phyloP scores from a whole-genome alignment of 108 stramenopile genomes.

The Skeletonema menzelii region DNA sequence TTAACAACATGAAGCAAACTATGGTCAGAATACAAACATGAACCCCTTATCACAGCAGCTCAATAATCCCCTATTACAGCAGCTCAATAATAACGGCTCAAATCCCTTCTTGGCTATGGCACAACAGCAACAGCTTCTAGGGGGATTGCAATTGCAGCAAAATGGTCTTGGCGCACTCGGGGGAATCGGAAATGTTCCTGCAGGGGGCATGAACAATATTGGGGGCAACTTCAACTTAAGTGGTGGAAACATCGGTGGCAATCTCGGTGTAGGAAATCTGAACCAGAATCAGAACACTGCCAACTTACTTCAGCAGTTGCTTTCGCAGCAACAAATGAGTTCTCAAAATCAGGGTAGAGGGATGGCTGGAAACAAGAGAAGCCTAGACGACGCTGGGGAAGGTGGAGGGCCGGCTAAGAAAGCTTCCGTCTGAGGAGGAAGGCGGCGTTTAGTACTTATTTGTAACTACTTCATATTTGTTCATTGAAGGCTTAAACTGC shows the following conservation, averaged over 20 bases:
- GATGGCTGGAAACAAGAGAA: slow-evolving; percentile 19
- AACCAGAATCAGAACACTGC: slow-evolving; percentile 24
- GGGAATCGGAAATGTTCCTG: slow-evolving; percentile 3
- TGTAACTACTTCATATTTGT: neutral
- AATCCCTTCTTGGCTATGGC: slow-evolving; percentile 30
- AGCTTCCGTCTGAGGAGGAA: neutral
- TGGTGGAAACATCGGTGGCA: slow-evolving; percentile 5
- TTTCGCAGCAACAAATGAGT: slow-evolving; percentile 27
- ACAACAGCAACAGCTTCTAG: slow-evolving; percentile 36
- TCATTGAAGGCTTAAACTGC: neutral
- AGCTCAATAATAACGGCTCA: slow-evolving; percentile 12
- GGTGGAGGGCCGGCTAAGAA: slow-evolving; percentile 22
- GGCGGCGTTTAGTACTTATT: neutral
- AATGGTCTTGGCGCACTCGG: slow-evolving; percentile 31
- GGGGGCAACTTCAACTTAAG: slow-evolving; percentile 10
- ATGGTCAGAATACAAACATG: slow-evolving; percentile 22
- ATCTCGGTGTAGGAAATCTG: neutral
- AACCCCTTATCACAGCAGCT: slow-evolving; percentile 27
- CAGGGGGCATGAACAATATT: slow-evolving; percentile 17
- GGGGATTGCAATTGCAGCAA: slow-evolving; percentile 16
- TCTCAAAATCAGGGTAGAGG: neutral
- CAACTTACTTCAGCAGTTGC: slow-evolving; percentile 37
- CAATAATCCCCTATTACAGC: slow-evolving; percentile 15
- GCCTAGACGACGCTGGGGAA: neutral
- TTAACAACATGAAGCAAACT: neutral